Evolutionary conservation across 2,329 filamentous ascomycete genomes (phyloP).

Genomic region (Cryphonectria radicalis): DNA sequence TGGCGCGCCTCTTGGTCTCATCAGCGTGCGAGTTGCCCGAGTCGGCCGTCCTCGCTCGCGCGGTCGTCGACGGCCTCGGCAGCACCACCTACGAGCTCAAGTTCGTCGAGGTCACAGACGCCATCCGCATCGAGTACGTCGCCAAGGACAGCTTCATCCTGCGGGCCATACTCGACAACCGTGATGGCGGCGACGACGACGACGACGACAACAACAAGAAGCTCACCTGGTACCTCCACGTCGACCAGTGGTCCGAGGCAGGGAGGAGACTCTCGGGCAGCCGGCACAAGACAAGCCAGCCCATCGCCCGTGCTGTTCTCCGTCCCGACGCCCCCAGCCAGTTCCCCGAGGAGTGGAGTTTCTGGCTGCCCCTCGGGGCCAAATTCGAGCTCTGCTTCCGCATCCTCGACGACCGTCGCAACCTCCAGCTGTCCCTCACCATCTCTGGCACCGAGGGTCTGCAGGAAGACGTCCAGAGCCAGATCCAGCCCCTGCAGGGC

Average conservation of each 20-base stretch:
- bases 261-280: background rate
- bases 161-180: constrained; percentile 15
- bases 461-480: background rate
- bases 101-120: constrained; percentile 26
- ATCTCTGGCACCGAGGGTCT: constrained; percentile 3
- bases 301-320: constrained; percentile 30
- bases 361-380: constrained; percentile 15
- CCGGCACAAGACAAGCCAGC: constrained; percentile 23
- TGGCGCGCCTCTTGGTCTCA: background rate
- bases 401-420: background rate
- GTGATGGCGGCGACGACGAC: too few relatives aligned
- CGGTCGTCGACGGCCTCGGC: constrained; percentile 22
- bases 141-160: constrained; percentile 22
- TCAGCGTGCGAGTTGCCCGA: background rate
- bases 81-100: constrained; percentile 21
- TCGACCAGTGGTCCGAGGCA: constrained; percentile 20
- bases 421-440: background rate
- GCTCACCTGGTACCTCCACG: constrained; percentile 24
- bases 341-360: constrained; percentile 23
- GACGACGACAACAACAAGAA: constrained; percentile 11
- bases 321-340: background rate
- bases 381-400: constrained; percentile 5
- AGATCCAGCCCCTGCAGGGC: constrained; percentile 3
- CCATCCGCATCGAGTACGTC: constrained; percentile 25
- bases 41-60: background rate